Evolutionary conservation across 208 protist genomes (phyloP).

Genomic region (Crithidia mellificae): DNA sequence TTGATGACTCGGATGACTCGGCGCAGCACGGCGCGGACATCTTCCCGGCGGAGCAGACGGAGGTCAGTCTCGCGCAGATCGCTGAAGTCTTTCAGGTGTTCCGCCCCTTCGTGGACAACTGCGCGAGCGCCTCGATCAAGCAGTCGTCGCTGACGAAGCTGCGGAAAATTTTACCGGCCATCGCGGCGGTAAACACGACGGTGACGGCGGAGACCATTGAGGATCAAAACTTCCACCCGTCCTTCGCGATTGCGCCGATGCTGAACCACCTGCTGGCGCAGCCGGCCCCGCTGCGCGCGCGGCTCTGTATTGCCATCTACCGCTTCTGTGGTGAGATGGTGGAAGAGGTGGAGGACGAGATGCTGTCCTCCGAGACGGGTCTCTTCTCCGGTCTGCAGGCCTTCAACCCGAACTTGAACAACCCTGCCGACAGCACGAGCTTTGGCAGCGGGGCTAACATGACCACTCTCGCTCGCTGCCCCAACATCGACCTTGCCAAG

Average conservation of each 20-base stretch:
- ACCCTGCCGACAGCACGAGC: constrained; percentile 3
- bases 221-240: constrained; percentile 36
- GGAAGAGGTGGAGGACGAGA: constrained; percentile 79
- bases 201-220: constrained; percentile 24
- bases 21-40: constrained; percentile 16
- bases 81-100: constrained; percentile 49
- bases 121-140: constrained; percentile 27
- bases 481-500: constrained; percentile 46
- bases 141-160: constrained; percentile 33
- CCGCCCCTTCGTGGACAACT: constrained; percentile 35
- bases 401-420: constrained; percentile 29
- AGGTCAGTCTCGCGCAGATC: constrained; percentile 44
- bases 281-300: constrained; percentile 51
- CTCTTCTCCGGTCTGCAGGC: constrained; percentile 43
- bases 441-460: constrained; percentile 2
- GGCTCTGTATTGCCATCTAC: constrained; percentile 71
- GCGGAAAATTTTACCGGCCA: constrained; percentile 29
- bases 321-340: constrained; percentile 65
- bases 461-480: constrained; percentile 25
- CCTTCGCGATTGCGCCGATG: constrained; percentile 42
- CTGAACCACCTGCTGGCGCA: constrained; percentile 58
- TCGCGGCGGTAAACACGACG: constrained; percentile 36
- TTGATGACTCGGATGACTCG: constrained; percentile 17
- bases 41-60: constrained; percentile 36
- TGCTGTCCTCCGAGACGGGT: constrained; percentile 49